These are phyloP conservation scores for Penicillium goetzii DNA, from an alignment of 495 filamentous ascomycete genomes.

Conservation along the genomic window DNA sequence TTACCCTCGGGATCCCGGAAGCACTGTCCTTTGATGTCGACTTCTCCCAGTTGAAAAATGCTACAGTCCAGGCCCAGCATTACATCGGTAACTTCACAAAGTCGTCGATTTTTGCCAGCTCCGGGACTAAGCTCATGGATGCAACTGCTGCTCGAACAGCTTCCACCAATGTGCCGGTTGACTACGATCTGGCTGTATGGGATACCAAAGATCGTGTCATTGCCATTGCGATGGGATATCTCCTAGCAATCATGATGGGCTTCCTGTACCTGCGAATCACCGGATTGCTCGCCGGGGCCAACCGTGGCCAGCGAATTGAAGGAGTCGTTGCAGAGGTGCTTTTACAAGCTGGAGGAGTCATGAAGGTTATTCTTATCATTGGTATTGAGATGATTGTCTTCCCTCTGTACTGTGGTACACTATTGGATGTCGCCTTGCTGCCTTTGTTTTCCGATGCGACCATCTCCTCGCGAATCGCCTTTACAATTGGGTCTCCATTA, in stretches of 20 bases:
- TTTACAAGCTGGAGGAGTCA: conserved; percentile 90
- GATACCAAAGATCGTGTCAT: conserved; percentile 72
- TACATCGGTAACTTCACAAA: conserved; percentile 30
- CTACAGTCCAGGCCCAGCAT: conserved; percentile 21
- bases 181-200: conserved; percentile 75
- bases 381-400: conserved; percentile 99
- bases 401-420: conserved; percentile 89
- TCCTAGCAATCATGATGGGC: conserved; percentile 71
- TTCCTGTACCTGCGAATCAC: conserved; percentile 76
- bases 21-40: conserved; percentile 27
- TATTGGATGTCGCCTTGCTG: conserved; percentile 86
- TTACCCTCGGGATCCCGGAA: conserved; percentile 31
- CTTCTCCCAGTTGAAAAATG: conserved; percentile 18
- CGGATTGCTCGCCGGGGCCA: conserved; percentile 63
- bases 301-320: conserved; percentile 72
- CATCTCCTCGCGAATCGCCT: conserved; percentile 71
- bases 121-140: conserved; percentile 34
- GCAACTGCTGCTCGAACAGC: conserved; percentile 26
- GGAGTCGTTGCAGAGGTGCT: conserved; percentile 79
- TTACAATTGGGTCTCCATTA: conserved; percentile 73
- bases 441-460: conserved; percentile 84
- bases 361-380: conserved; percentile 98
- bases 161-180: conserved; percentile 37
- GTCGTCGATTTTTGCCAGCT: conserved; percentile 27
- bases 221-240: conserved; percentile 81